A percentile compares a stretch with the other conserved stretches of the same genome.
Conservation (phyloP, 169 alveolate species). For the Plasmodium malariae region DNA sequence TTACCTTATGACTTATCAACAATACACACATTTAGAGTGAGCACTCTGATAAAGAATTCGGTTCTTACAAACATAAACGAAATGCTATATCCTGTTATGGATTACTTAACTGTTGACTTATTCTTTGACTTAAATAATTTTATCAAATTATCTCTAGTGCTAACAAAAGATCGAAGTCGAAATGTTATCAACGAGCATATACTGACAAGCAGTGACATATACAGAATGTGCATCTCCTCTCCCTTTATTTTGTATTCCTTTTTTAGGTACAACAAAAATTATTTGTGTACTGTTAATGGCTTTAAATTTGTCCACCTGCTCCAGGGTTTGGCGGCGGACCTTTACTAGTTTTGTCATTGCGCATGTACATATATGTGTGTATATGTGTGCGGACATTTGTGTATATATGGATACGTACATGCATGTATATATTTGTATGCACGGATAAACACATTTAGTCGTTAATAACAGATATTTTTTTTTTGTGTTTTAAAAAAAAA, state of each 20-base stretch:
- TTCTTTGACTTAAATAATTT: slow-evolving; percentile 20
- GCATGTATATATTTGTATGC: too few relatives aligned
- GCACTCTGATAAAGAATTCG: not conserved
- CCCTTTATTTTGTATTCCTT: slow-evolving; percentile 44
- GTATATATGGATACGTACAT: not conserved
- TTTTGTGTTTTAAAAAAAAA: too few relatives aligned
- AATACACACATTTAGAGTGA: slow-evolving; percentile 24
- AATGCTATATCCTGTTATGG: slow-evolving; percentile 2
- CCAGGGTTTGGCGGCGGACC: slow-evolving; percentile 27
- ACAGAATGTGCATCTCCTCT: slow-evolving; percentile 23
- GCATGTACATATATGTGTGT: not conserved
- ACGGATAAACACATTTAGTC: too few relatives aligned
- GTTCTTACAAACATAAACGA: not conserved
- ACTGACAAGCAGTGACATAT: slow-evolving; percentile 24
- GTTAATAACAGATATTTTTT: too few relatives aligned
- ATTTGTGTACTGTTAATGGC: slow-evolving; percentile 21
- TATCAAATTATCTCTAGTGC: slow-evolving; percentile 23
- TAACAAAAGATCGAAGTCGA: not conserved
- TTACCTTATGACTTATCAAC: slow-evolving; percentile 23
- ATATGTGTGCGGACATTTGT: not conserved
- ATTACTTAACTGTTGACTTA: slow-evolving; percentile 32
- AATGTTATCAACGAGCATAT: slow-evolving; percentile 26
- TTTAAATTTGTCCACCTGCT: slow-evolving; percentile 37
- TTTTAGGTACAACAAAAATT: slow-evolving; percentile 11
- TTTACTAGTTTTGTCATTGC: not conserved